phyloP scores from a whole-genome alignment of 495 filamentous ascomycete species.

The Penicillium crystallinum region DNA sequence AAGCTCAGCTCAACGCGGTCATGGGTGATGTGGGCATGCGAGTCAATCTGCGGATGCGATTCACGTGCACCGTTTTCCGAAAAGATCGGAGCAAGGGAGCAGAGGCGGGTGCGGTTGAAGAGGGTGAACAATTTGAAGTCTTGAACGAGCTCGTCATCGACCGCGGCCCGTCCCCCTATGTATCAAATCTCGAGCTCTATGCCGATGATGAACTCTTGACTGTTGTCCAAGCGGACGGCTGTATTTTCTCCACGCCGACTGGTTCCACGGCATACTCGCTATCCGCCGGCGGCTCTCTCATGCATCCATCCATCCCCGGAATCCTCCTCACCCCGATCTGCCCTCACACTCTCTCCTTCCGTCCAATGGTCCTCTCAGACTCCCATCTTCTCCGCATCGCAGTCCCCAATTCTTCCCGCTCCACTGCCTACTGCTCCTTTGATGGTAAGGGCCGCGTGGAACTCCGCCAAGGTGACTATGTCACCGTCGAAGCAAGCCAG shows the following conservation, averaged over 20 bases:
- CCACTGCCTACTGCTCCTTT: slow-evolving; percentile 91
- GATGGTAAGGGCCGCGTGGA: slow-evolving; percentile 95
- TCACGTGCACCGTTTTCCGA: slow-evolving; percentile 91
- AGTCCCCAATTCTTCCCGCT: slow-evolving; percentile 76
- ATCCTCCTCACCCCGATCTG: slow-evolving; percentile 98
- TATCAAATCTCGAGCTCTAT: slow-evolving; percentile 91
- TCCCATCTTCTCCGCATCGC: slow-evolving; percentile 83
- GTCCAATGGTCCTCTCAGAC: slow-evolving; percentile 98
- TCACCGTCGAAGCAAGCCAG: slow-evolving; percentile 87
- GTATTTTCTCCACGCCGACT: slow-evolving; percentile 95
- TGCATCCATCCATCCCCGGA: slow-evolving; percentile 94
- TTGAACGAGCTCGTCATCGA: slow-evolving; percentile 98
- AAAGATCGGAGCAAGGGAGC: slow-evolving; percentile 43
- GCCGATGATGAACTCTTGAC: slow-evolving; percentile 90
- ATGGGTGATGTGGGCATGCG: slow-evolving; percentile 94
- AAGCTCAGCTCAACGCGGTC: slow-evolving; percentile 70
- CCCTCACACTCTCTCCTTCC: slow-evolving; percentile 92
- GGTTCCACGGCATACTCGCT: slow-evolving; percentile 94
- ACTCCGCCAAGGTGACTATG: slow-evolving; percentile 83
- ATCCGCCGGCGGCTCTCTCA: slow-evolving; percentile 89
- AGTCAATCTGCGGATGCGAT: slow-evolving; percentile 93
- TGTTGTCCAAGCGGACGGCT: slow-evolving; percentile 91
- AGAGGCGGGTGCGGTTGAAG: slow-evolving; percentile 51
- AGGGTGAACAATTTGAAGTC: slow-evolving; percentile 87
- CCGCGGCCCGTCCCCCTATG: slow-evolving; percentile 91